Conservation (phyloP, 331 rosid genomes). For the Quercus tomentella region DNA sequence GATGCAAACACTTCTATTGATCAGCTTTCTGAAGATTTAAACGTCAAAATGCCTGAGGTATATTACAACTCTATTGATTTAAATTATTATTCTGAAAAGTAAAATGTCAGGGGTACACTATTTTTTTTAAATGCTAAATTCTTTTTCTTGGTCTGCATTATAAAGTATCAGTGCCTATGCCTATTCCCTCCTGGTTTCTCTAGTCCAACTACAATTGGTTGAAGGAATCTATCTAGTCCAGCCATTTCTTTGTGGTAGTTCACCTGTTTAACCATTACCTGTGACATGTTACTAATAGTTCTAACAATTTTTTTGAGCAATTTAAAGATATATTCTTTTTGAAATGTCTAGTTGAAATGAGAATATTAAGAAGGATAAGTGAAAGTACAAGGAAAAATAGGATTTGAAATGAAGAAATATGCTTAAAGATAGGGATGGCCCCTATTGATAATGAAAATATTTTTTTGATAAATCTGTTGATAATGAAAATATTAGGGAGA, state of each 20-base stretch:
- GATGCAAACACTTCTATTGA: constrained; percentile 97
- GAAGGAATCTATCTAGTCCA: background rate
- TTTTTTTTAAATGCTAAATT: background rate
- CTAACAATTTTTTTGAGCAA: background rate
- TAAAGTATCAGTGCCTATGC: background rate
- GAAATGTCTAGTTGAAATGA: background rate
- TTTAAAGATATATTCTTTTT: background rate
- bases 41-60: constrained; percentile 95
- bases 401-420: no score
- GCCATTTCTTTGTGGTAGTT: background rate
- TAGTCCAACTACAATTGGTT: background rate
- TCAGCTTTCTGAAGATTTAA: constrained; percentile 96
- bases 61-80: background rate
- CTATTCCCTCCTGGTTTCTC: background rate
- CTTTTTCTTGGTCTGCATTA: background rate
- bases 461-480: no score
- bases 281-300: background rate
- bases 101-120: constrained; percentile 80
- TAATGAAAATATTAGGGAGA: no score
- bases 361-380: no score
- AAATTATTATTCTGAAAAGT: background rate
- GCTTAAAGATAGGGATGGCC: no score
- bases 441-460: no score
- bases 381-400: no score
- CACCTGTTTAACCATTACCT: background rate